A percentile compares a stretch with the other conserved stretches of the same genome.
Conservation (phyloP, 2,329 filamentous ascomycete genomes). For the Thelonectria rubi region DNA sequence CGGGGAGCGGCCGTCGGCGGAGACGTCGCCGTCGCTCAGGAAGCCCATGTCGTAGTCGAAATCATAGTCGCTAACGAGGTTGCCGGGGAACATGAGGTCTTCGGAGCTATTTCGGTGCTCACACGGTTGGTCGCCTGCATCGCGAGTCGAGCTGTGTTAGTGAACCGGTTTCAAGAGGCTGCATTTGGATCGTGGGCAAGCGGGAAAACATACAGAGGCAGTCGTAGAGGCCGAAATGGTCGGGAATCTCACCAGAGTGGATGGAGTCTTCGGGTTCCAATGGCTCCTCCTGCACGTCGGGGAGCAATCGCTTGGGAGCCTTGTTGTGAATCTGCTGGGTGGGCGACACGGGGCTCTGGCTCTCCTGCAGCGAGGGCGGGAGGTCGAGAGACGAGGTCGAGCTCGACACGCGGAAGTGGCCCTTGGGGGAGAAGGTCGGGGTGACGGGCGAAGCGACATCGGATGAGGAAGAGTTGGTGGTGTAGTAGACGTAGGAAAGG, state of each 20-base stretch:
- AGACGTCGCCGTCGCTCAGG: conserved; percentile 70
- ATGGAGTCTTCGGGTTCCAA: conserved; percentile 71
- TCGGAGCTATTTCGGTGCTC: conserved; percentile 61
- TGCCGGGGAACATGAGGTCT: conserved; percentile 46
- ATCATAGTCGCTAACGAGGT: conserved; percentile 55
- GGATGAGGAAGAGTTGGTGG: conserved; percentile 67
- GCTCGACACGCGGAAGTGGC: conserved; percentile 73
- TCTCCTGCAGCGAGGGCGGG: conserved; percentile 56
- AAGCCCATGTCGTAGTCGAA: conserved; percentile 74
- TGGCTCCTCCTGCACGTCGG: conserved; percentile 87
- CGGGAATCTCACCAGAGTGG: conserved; percentile 53
- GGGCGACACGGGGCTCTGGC: conserved; percentile 62
- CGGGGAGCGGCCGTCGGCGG: conserved; percentile 51
- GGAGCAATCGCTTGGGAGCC: conserved; percentile 72
- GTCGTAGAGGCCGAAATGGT: conserved; percentile 62
- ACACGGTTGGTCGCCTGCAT: conserved; percentile 69
- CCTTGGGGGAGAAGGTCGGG: conserved; percentile 73
- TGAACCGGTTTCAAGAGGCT: conserved; percentile 6
- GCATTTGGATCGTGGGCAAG: conserved; percentile 1
- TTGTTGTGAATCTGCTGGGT: conserved; percentile 54
- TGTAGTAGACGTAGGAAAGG: conserved; percentile 53
- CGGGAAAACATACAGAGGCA: conserved; percentile 75
- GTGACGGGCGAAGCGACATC: conserved; percentile 76
- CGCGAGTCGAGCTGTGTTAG: conserved; percentile 24
- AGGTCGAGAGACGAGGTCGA: conserved; percentile 82